These are phyloP conservation scores for Macrotyloma uniflorum DNA, from an alignment of 306 rosid species.

Conservation along the genomic window DNA sequence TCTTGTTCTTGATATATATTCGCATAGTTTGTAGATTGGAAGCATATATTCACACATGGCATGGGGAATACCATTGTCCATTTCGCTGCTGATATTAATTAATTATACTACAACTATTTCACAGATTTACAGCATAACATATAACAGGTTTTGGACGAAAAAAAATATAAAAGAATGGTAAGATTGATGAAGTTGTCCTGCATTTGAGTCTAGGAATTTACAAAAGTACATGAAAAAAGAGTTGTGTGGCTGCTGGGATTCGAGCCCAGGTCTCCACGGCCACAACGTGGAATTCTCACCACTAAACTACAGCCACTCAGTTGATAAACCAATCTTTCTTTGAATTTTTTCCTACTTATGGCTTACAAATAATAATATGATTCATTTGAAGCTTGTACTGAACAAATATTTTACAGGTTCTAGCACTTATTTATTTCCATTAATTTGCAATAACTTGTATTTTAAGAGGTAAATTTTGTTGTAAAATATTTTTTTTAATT, in stretches of 20 bases:
- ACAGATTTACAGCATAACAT: too few relatives aligned
- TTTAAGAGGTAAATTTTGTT: too few relatives aligned
- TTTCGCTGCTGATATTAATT: too few relatives aligned
- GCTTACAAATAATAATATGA: too few relatives aligned
- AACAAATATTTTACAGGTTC: neutral
- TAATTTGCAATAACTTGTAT: constrained; percentile 33
- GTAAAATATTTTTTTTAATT: too few relatives aligned
- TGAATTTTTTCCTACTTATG: too few relatives aligned
- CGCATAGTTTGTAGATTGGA: neutral
- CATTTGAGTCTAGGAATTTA: too few relatives aligned
- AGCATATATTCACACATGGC: constrained; percentile 14
- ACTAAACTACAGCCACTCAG: constrained; percentile 43
- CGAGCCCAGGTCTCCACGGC: constrained; percentile 57
- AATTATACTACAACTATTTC: too few relatives aligned
- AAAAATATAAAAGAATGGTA: too few relatives aligned
- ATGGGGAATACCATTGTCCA: too few relatives aligned
- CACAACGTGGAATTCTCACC: constrained; percentile 54
- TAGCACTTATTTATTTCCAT: constrained; percentile 10
- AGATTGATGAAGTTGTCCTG: neutral
- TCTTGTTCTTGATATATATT: constrained; percentile 12
- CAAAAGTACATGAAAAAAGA: neutral
- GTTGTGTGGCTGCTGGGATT: constrained; percentile 44
- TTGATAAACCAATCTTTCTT: too few relatives aligned
- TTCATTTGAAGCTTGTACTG: neutral
- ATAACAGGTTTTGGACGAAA: too few relatives aligned